Percentiles rank a stretch among this genome's conserved stretches.
Evolutionary conservation across 148 eudicot species (phyloP).

Genomic region (Rhododendron griersonianum): DNA sequence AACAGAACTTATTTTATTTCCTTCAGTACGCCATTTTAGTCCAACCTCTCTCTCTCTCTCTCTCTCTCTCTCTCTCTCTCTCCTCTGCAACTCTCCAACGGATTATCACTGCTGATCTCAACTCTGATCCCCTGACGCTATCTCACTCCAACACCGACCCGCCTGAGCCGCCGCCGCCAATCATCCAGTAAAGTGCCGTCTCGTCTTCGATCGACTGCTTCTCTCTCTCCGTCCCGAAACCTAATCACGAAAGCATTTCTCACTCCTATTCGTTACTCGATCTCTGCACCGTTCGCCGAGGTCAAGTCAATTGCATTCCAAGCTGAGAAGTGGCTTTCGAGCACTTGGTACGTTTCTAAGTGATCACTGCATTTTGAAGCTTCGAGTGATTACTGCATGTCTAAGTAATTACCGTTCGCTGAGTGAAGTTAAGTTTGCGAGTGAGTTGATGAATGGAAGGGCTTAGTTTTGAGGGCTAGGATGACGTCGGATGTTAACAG

Average conservation of each 20-base stretch:
- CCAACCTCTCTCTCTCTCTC: neutral
- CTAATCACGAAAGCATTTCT: neutral
- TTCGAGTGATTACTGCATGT: neutral
- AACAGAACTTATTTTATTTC: neutral
- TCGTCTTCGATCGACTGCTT: neutral
- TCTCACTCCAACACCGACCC: conserved; percentile 9
- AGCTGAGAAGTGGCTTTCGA: conserved; percentile 9
- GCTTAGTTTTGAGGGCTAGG: conserved; percentile 39
- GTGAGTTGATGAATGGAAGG: conserved; percentile 35
- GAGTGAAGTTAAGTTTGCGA: neutral
- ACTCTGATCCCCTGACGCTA: conserved; percentile 5
- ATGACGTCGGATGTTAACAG: conserved; percentile 61
- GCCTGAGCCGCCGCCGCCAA: conserved; percentile 1
- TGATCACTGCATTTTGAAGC: neutral
- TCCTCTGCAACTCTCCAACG: conserved; percentile 23
- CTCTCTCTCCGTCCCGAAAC: neutral
- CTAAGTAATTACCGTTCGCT: too few relatives aligned
- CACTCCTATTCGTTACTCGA: conserved; percentile 4
- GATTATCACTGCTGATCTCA: conserved; percentile 20
- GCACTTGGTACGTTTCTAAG: neutral
- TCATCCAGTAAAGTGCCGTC: conserved; percentile 10
- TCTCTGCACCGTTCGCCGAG: neutral
- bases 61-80: conserved; percentile 15
- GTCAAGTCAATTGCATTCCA: neutral
- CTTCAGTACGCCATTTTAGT: neutral